phyloP scores from a whole-genome alignment of 1,284 basidiomycete species.

The Fomitiporia mediterranea region DNA sequence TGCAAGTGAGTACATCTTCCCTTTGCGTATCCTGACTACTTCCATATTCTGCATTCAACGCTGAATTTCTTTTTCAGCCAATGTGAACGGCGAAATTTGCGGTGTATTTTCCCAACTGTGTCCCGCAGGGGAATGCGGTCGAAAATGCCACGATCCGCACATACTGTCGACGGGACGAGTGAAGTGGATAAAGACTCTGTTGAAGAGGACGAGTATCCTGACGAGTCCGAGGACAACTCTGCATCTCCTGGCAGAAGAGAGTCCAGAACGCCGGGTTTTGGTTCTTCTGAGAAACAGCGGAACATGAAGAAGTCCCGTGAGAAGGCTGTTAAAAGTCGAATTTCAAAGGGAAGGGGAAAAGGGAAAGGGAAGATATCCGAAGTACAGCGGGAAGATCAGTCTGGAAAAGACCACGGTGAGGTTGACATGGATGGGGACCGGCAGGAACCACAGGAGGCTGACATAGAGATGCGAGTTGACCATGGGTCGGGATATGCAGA shows the following conservation, averaged over 20 bases:
- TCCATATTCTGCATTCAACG: background rate
- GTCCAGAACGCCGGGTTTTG: background rate
- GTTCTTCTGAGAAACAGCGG: background rate
- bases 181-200: slow-evolving; percentile 11
- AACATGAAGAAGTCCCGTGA: background rate
- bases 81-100: slow-evolving; percentile 16
- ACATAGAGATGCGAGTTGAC: background rate
- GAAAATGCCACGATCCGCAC: slow-evolving; percentile 3
- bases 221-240: background rate
- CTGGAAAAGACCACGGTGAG: background rate
- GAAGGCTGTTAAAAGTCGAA: too few species aligned
- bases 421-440: background rate
- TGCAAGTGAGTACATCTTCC: slow-evolving; percentile 16
- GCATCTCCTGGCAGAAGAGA: background rate
- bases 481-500: background rate
- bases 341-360: background rate
- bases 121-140: slow-evolving; percentile 19
- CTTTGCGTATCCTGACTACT: background rate
- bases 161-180: slow-evolving; percentile 12
- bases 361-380: background rate
- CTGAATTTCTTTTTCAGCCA: slow-evolving; percentile 6
- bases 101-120: slow-evolving; percentile 16
- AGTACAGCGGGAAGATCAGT: background rate
- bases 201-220: background rate
- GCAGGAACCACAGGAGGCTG: background rate